Evolutionary conservation across 2,329 filamentous ascomycete species (phyloP).

Genomic region (Huntiella omanensis): DNA sequence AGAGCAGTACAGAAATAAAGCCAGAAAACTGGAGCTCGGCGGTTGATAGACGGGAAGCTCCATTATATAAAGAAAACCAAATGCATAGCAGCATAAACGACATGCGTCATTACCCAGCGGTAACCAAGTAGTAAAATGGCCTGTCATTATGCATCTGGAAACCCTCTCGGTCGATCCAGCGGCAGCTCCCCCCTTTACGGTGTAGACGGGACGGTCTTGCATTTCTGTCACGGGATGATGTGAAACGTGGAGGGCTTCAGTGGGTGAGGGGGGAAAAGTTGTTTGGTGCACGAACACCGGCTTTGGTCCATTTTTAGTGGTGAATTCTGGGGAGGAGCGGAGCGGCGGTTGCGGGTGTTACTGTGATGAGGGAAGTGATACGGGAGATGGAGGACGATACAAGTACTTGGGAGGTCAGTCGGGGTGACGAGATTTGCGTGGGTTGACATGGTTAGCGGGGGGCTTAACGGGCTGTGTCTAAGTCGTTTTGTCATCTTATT

Average conservation of each 20-base stretch:
- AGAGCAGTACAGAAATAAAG: slow-evolving; percentile 1
- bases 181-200: neutral
- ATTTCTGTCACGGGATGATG: neutral
- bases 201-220: neutral
- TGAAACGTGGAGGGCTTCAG: slow-evolving; percentile 1
- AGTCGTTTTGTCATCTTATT: neutral
- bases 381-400: neutral
- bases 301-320: neutral
- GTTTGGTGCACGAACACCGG: neutral
- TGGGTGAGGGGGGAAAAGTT: neutral
- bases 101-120: neutral
- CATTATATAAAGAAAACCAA: neutral
- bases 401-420: neutral
- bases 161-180: neutral
- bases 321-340: neutral
- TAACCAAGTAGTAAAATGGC: neutral
- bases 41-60: neutral
- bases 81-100: neutral
- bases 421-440: neutral
- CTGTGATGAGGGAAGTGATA: neutral
- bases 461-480: neutral
- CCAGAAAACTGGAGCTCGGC: neutral
- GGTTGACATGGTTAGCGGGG: neutral
- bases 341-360: neutral
- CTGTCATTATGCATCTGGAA: neutral